Conservation (phyloP, 202 grass and related monocot genomes). For the Brachypodium distachyon region DNA sequence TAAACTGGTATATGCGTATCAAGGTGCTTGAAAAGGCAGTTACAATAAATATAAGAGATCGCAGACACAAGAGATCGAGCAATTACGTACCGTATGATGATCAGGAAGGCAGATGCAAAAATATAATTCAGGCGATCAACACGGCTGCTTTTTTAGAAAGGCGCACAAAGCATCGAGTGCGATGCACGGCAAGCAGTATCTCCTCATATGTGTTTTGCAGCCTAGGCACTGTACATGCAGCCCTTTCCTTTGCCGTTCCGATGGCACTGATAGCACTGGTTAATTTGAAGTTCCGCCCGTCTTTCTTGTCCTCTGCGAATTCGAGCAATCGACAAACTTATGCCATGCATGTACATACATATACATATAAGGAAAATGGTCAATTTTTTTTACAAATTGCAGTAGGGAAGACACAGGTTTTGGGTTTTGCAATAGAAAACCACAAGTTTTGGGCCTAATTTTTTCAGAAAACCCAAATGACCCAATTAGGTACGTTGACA, state of each 20-base stretch:
- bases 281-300: not conserved
- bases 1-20: not conserved
- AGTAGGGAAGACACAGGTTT: no score
- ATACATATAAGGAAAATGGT: no score
- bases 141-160: not conserved
- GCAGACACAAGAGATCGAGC: not conserved
- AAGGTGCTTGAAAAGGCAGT: not conserved
- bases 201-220: not conserved
- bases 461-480: no score
- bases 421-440: no score
- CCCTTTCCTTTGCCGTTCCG: constrained; percentile 62
- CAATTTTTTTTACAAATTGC: not conserved
- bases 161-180: constrained; percentile 37
- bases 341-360: not conserved
- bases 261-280: constrained; percentile 75
- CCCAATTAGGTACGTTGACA: no score
- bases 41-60: not conserved
- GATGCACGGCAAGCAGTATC: constrained; percentile 58
- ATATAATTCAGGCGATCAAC: not conserved
- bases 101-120: not conserved
- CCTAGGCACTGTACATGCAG: constrained; percentile 42
- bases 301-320: not conserved
- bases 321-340: not conserved
- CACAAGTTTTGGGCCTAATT: no score
- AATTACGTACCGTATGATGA: not conserved